A percentile compares a stretch with the other conserved stretches of the same genome.
phyloP scores from a whole-genome alignment of 2,329 filamentous ascomycete species.

The Thielaviopsis populi region DNA sequence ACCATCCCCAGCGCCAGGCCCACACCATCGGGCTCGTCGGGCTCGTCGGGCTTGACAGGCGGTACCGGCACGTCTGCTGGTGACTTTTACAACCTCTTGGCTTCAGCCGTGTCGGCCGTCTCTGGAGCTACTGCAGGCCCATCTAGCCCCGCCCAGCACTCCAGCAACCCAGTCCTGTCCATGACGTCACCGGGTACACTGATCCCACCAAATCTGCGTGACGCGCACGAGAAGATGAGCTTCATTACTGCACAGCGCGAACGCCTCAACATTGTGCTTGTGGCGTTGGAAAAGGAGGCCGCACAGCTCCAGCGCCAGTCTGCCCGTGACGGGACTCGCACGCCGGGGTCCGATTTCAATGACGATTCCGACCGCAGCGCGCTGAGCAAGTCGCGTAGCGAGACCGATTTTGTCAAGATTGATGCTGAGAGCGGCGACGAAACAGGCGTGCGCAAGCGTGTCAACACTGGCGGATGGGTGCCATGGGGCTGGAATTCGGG shows the following conservation, averaged over 20 bases:
- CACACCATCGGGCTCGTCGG: constrained; percentile 7
- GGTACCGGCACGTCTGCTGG: constrained; percentile 30
- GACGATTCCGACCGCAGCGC: constrained; percentile 30
- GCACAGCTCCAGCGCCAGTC: constrained; percentile 37
- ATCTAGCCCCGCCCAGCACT: constrained; percentile 22
- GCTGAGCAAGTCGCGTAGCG: constrained; percentile 68
- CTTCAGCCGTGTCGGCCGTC: constrained; percentile 54
- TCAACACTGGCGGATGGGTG: constrained; percentile 30
- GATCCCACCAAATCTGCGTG: constrained; percentile 53
- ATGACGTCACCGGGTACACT: constrained; percentile 30
- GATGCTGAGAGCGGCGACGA: constrained; percentile 55
- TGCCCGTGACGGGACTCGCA: constrained; percentile 11
- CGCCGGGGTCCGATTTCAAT: constrained; percentile 11
- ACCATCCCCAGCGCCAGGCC: constrained; percentile 43
- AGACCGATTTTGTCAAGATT: constrained; percentile 80
- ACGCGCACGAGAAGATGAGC: constrained; percentile 49
- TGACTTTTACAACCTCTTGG: constrained; percentile 67
- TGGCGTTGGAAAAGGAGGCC: constrained; percentile 67
- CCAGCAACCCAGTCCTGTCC: background rate
- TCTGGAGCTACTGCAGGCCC: constrained; percentile 29
- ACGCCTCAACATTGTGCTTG: constrained; percentile 56
- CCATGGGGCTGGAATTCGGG: constrained; percentile 31
- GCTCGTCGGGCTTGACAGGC: constrained; percentile 22
- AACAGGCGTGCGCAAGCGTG: constrained; percentile 30
- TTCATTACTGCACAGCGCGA: constrained; percentile 72